Percentiles rank a stretch among this genome's conserved stretches.
Conservation (phyloP, 2,329 filamentous ascomycete species). For the Fusarium mundagurra region DNA sequence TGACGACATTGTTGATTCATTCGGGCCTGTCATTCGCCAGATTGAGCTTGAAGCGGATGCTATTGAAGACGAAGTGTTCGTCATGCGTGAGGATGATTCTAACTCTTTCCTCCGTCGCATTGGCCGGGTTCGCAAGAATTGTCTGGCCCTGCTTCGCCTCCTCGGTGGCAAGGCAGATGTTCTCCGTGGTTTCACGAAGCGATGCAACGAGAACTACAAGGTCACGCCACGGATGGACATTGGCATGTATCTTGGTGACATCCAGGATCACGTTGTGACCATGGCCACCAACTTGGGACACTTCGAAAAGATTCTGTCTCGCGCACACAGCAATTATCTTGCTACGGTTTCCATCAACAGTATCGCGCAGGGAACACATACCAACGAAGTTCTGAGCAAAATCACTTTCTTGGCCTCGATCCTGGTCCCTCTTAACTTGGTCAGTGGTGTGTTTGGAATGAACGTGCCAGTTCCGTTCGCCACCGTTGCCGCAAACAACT, state of each 20-base stretch:
- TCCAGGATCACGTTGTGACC: constrained; percentile 98
- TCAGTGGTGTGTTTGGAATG: constrained; percentile 90
- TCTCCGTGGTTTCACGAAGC: constrained; percentile 95
- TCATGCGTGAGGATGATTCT: constrained; percentile 89
- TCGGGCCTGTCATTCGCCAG: constrained; percentile 87
- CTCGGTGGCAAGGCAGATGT: constrained; percentile 98
- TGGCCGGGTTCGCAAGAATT: constrained; percentile 90
- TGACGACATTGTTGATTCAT: constrained; percentile 97
- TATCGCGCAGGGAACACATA: constrained; percentile 85
- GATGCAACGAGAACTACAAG: constrained; percentile 97
- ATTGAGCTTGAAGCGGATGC: constrained; percentile 89
- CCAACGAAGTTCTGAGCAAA: constrained; percentile 91
- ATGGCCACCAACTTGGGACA: constrained; percentile 98
- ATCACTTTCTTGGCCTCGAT: constrained; percentile 95
- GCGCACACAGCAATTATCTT: constrained; percentile 94
- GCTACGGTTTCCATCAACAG: constrained; percentile 94
- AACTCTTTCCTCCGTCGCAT: constrained; percentile 87
- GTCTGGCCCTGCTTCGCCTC: constrained; percentile 91
- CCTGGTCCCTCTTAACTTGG: constrained; percentile 93
- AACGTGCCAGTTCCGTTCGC: constrained; percentile 79
- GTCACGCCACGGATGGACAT: constrained; percentile 97
- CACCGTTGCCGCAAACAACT: constrained; percentile 55
- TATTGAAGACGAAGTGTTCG: constrained; percentile 96
- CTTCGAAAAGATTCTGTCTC: constrained; percentile 96
- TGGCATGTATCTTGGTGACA: constrained; percentile 94